Base-by-base conservation (phyloP, 2,329 filamentous ascomycete genomes). In the Celoporthe dispersa region DNA sequence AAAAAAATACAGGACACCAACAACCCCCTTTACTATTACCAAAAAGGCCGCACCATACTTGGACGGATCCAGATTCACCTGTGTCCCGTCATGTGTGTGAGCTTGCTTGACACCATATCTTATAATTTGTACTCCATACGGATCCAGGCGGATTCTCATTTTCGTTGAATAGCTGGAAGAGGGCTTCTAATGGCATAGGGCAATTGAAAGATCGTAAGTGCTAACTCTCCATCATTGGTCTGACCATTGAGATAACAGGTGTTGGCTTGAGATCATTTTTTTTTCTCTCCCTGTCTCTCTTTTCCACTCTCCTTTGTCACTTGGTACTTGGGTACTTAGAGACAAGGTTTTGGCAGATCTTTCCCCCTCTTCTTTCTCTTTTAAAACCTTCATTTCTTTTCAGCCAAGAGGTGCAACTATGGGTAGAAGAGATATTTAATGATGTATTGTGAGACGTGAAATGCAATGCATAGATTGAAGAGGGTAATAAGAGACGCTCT, bases 91-190 rank as follows among this genome's bases (percentile, higher is more conserved):
- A 31, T 57, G 28, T 33, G 28, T 16, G 28, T 33, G 28, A 31
- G 12, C 11, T 4, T 60, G 31, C 19, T 37, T 60, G 37, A 39
- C 4, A 39, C 37, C 7, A 33, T 22, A 37, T 60, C 55, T 59
- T 33, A 3, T 28, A 60, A 1, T 37, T 37, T 60, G 57, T 60
- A 60, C 19, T 60, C 2, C 9, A 25, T 37, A 60, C 33, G 57
- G 57, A 35, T 37, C 57, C 57, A 60, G 57, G 33, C 57, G 57
- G 57, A 25, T 35, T 60, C 57, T 60, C 31, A 22, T 60, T 37
- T 37, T 9, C 25, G 6, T 31, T n/a, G 53, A 2, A 28, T 19
- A 57, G 53, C 19, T 31, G 12, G n/a, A 53, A 37, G 35, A 37
- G 37, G 25, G 2, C 6, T 14, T 55, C 22, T 5, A 28, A 55